Conservation (phyloP, 1,139 yeast genomes). For the Lizanozyma gosingica region DNA sequence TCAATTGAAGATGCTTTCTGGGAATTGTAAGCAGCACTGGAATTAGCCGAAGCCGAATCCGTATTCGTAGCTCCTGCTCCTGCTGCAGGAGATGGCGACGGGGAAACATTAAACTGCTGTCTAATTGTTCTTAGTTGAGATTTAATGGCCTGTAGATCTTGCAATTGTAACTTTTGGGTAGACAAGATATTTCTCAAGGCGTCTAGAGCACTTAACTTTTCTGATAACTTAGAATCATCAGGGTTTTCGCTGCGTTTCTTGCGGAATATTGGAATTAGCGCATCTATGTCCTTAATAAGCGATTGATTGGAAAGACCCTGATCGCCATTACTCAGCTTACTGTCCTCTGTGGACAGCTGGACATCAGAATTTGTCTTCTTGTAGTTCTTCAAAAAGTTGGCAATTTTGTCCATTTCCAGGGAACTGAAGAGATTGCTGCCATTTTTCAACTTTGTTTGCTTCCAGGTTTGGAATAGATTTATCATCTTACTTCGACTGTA, state of each 20-base stretch:
- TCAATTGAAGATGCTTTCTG: constrained; percentile 1
- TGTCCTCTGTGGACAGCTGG: neutral
- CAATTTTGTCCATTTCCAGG: constrained; percentile 62
- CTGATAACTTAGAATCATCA: constrained; percentile 23
- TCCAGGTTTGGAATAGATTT: constrained; percentile 85
- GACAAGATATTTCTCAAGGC: constrained; percentile 17
- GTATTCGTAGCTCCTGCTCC: constrained; percentile 1
- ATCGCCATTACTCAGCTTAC: neutral
- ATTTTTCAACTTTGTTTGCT: constrained; percentile 40
- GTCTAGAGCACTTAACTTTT: constrained; percentile 18
- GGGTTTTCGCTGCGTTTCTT: constrained; percentile 19
- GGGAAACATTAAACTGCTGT: constrained; percentile 17
- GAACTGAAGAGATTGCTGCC: constrained; percentile 64
- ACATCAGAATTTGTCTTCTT: neutral
- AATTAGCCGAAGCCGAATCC: constrained; percentile 4
- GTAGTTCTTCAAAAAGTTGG: constrained; percentile 47
- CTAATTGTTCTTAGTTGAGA: constrained; percentile 25
- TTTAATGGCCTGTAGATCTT: constrained; percentile 21
- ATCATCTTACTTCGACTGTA: constrained; percentile 63
- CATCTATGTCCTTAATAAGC: constrained; percentile 38
- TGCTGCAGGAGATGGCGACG: constrained; percentile 6
- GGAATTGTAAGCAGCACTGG: constrained; percentile 5
- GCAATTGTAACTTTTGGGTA: constrained; percentile 7
- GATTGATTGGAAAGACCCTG: constrained; percentile 16
- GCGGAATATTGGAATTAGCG: constrained; percentile 30